Evolutionary conservation across 352 stramenopile species (phyloP).

Genomic region (Peronospora destructor): DNA sequence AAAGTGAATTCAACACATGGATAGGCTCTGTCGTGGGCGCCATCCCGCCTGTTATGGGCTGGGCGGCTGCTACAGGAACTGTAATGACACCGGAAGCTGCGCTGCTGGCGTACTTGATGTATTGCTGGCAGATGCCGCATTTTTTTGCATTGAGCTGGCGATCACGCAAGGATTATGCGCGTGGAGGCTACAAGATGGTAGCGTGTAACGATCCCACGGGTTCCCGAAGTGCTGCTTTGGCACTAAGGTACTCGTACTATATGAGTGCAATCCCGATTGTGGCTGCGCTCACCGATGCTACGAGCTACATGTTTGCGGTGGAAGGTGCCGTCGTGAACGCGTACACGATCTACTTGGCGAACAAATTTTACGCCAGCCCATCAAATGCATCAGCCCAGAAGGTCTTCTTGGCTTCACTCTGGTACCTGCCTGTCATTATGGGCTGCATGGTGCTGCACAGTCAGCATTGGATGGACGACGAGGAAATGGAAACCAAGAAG

Average conservation of each 20-base stretch:
- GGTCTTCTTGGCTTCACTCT: slow-evolving; percentile 96
- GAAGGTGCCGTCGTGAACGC: slow-evolving; percentile 94
- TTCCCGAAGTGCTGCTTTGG: slow-evolving; percentile 85
- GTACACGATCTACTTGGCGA: slow-evolving; percentile 92
- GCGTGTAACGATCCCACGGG: slow-evolving; percentile 90
- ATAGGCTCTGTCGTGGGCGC: slow-evolving; percentile 97
- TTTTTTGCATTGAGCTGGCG: slow-evolving; percentile 99
- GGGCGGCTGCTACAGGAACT: slow-evolving; percentile 90
- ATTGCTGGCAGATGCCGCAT: slow-evolving; percentile 99
- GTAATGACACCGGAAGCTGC: slow-evolving; percentile 63
- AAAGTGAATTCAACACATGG: slow-evolving; percentile 97
- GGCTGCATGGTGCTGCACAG: slow-evolving; percentile 97
- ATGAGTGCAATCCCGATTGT: slow-evolving; percentile 92
- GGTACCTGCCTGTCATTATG: slow-evolving; percentile 97
- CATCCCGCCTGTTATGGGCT: slow-evolving; percentile 98
- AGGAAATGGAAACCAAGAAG: slow-evolving; percentile 58
- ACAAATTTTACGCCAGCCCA: slow-evolving; percentile 92
- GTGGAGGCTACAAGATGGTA: slow-evolving; percentile 94
- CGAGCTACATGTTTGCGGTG: slow-evolving; percentile 98
- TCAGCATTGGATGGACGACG: slow-evolving; percentile 81
- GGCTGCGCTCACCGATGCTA: slow-evolving; percentile 87
- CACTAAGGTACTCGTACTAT: slow-evolving; percentile 93
- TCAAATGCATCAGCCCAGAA: slow-evolving; percentile 93
- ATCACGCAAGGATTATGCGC: slow-evolving; percentile 87
- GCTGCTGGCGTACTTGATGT: slow-evolving; percentile 86